These are phyloP conservation scores for Coemansia umbellata DNA, from an alignment of 192 early-diverging fungal species.

Conservation along the genomic window DNA sequence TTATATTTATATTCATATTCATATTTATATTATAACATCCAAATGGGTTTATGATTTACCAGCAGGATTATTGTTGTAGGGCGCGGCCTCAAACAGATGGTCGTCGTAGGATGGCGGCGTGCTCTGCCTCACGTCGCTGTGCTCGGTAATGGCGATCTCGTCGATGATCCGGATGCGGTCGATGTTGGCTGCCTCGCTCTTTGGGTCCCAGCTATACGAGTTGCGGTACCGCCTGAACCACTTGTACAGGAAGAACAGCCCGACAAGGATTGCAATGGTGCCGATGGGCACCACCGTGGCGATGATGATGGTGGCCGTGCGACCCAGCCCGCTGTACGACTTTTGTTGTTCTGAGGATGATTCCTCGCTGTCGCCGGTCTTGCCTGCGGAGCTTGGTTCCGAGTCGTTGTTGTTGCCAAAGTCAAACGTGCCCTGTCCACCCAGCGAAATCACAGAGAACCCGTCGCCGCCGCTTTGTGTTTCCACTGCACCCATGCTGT, in stretches of 20 bases:
- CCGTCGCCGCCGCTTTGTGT: neutral
- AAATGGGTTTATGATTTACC: too few species aligned
- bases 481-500: too few species aligned
- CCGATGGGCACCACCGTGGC: conserved; percentile 24
- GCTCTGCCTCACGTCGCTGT: neutral
- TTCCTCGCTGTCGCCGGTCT: neutral
- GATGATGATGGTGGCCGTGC: conserved; percentile 28
- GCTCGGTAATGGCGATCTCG: conserved; percentile 1
- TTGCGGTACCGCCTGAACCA: conserved; percentile 37
- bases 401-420: neutral
- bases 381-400: neutral
- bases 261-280: conserved; percentile 26
- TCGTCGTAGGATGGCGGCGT: conserved; percentile 21
- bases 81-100: conserved; percentile 10
- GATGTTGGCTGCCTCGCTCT: conserved; percentile 33
- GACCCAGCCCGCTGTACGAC: conserved; percentile 20
- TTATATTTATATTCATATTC: too few species aligned
- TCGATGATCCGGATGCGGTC: conserved; percentile 38
- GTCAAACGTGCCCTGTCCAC: neutral
- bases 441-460: neutral
- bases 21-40: too few species aligned
- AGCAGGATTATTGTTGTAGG: too few species aligned
- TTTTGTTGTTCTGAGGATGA: neutral
- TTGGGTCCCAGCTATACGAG: conserved; percentile 34
- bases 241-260: conserved; percentile 36